These are phyloP conservation scores for Berberis vulgaris DNA, from an alignment of 164 flowering plant genomes.

Conservation along the genomic window DNA sequence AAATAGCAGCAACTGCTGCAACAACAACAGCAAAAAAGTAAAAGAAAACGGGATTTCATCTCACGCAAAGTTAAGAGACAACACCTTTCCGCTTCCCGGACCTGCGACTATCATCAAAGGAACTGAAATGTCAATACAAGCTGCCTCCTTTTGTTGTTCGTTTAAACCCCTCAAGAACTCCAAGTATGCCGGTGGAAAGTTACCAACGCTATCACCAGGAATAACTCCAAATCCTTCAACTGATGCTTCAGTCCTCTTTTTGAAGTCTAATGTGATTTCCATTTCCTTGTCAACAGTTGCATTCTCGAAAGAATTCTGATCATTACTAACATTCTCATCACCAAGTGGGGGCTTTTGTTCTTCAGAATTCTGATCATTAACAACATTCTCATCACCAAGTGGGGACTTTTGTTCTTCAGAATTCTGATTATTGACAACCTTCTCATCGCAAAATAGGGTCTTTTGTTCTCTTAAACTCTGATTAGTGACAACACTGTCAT, in stretches of 20 bases:
- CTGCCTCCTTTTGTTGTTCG: constrained; percentile 80
- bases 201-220: constrained; percentile 8
- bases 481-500: constrained; percentile 5
- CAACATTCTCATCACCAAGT: background rate
- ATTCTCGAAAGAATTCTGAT: constrained; percentile 5
- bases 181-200: constrained; percentile 50
- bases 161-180: constrained; percentile 60
- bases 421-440: background rate
- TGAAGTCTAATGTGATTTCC: constrained; percentile 4
- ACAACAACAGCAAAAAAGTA: background rate
- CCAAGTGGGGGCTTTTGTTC: too few relatives aligned
- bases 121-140: constrained; percentile 60
- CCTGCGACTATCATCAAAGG: constrained; percentile 95
- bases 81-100: constrained; percentile 98
- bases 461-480: background rate
- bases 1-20: background rate
- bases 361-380: background rate
- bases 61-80: background rate
- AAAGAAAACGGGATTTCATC: background rate
- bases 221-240: constrained; percentile 3
- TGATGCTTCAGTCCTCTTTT: constrained; percentile 5
- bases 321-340: constrained; percentile 4
- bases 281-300: constrained; percentile 6
- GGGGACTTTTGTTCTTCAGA: too few relatives aligned
- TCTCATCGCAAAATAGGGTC: background rate